These are phyloP conservation scores for Pseudozyma pruni DNA, from an alignment of 1,284 basidiomycete genomes.

Conservation along the genomic window DNA sequence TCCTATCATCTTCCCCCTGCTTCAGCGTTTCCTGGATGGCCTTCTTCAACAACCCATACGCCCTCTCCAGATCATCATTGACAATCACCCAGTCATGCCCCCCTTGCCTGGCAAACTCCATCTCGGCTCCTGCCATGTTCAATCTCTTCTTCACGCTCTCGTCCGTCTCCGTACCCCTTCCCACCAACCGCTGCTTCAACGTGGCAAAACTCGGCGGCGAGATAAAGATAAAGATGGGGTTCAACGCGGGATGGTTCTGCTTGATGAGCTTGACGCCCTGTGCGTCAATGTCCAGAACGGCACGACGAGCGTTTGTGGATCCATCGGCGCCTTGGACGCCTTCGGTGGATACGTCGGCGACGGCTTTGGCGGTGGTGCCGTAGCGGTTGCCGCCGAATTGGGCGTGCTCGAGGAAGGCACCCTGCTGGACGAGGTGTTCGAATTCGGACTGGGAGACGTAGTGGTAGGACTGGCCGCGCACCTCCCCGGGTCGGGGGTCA, in stretches of 20 bases:
- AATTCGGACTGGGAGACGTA: constrained; percentile 73
- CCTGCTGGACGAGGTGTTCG: constrained; percentile 70
- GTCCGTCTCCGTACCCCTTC: constrained; percentile 86
- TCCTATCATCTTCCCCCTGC: constrained; percentile 41
- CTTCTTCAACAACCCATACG: constrained; percentile 74
- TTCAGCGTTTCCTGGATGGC: constrained; percentile 42
- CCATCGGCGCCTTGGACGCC: constrained; percentile 33
- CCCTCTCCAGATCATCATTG: constrained; percentile 88
- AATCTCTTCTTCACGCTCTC: constrained; percentile 81
- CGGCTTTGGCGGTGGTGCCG: constrained; percentile 84
- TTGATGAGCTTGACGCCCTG: constrained; percentile 79
- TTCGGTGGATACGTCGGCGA: constrained; percentile 70
- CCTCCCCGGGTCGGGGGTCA: constrained; percentile 82
- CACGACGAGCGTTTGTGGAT: constrained; percentile 73
- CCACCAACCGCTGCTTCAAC: constrained; percentile 73
- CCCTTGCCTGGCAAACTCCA: constrained; percentile 81
- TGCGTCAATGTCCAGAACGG: constrained; percentile 95
- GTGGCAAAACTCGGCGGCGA: constrained; percentile 80
- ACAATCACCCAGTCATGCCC: constrained; percentile 87
- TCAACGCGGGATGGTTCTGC: constrained; percentile 75
- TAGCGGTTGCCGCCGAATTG: constrained; percentile 90
- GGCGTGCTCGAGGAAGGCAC: constrained; percentile 75
- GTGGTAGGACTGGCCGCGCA: constrained; percentile 76
- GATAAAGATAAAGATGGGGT: constrained; percentile 92
- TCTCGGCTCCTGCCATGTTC: constrained; percentile 81